Percentiles rank a stretch among this genome's conserved stretches.
These are phyloP conservation scores for Diplogelasinospora grovesii DNA, from an alignment of 495 filamentous ascomycete genomes.

Conservation along the genomic window DNA sequence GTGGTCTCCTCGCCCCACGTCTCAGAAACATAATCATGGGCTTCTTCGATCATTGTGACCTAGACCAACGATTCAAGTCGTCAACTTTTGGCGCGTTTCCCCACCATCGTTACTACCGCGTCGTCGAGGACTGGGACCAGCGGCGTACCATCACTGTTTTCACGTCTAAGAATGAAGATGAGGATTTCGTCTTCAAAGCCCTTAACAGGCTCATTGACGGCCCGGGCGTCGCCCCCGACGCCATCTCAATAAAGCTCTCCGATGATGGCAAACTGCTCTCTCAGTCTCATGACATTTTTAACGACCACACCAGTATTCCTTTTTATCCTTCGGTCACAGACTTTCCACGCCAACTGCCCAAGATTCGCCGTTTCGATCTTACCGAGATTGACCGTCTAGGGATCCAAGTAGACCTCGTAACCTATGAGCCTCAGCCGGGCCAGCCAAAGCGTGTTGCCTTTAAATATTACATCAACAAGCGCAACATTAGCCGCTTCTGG, in stretches of 20 bases:
- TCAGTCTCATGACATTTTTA: not conserved
- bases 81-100: too few species aligned
- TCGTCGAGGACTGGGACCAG: too few species aligned
- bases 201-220: too few species aligned
- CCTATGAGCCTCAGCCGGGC: not conserved
- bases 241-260: not conserved
- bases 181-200: too few species aligned
- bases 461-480: conserved; percentile 11
- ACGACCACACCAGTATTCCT: not conserved
- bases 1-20: too few species aligned
- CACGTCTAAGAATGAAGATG: too few species aligned
- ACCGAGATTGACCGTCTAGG: conserved; percentile 6
- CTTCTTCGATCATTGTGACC: too few species aligned
- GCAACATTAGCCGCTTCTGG: conserved; percentile 19
- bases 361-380: conserved; percentile 4
- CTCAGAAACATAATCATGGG: too few species aligned
- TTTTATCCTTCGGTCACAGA: conserved; percentile 5
- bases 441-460: conserved; percentile 5
- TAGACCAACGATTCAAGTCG: too few species aligned
- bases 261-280: not conserved
- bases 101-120: too few species aligned
- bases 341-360: not conserved
- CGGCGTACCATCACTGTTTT: too few species aligned
- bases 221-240: too few species aligned
- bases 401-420: conserved; percentile 2